Percentiles rank a stretch among this genome's conserved stretches.
Conservation (phyloP, 371 early-diverging fungal species). For the Amoeboaphelidium protococcarum region DNA sequence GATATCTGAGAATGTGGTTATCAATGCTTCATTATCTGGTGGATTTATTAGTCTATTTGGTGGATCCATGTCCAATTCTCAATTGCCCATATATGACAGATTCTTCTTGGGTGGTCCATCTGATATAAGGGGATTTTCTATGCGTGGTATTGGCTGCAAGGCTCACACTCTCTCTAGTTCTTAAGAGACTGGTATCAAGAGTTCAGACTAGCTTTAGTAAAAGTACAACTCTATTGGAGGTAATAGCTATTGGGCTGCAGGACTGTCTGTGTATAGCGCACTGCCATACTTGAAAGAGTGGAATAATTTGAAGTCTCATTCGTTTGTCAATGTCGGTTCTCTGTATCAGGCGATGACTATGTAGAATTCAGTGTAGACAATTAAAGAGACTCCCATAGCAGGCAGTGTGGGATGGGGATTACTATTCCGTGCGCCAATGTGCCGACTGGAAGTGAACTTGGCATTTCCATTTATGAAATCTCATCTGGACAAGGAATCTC, state of each 20-base stretch:
- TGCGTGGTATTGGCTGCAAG: constrained; percentile 53
- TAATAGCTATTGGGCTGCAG: constrained; percentile 43
- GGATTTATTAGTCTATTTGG: too few relatives aligned
- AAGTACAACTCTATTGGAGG: constrained; percentile 66
- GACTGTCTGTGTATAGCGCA: constrained; percentile 49
- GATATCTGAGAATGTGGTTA: too few relatives aligned
- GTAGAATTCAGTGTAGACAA: too few relatives aligned
- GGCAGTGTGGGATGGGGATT: not conserved
- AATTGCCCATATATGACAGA: too few relatives aligned
- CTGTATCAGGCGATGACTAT: too few relatives aligned
- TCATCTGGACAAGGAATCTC: too few relatives aligned
- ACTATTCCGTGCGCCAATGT: not conserved
- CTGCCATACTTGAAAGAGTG: constrained; percentile 20
- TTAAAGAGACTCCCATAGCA: too few relatives aligned
- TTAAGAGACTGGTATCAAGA: too few relatives aligned
- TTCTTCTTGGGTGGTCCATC: constrained; percentile 65
- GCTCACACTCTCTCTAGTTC: not conserved
- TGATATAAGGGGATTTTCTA: constrained; percentile 61
- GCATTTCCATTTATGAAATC: too few relatives aligned
- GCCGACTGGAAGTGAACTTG: not conserved
- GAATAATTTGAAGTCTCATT: not conserved
- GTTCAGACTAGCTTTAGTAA: too few relatives aligned
- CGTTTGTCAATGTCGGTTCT: not conserved
- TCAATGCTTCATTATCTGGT: too few relatives aligned
- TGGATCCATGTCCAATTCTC: too few relatives aligned